Base-by-base conservation (phyloP, 352 stramenopile species). In the Globisporangium lucens region DNA sequence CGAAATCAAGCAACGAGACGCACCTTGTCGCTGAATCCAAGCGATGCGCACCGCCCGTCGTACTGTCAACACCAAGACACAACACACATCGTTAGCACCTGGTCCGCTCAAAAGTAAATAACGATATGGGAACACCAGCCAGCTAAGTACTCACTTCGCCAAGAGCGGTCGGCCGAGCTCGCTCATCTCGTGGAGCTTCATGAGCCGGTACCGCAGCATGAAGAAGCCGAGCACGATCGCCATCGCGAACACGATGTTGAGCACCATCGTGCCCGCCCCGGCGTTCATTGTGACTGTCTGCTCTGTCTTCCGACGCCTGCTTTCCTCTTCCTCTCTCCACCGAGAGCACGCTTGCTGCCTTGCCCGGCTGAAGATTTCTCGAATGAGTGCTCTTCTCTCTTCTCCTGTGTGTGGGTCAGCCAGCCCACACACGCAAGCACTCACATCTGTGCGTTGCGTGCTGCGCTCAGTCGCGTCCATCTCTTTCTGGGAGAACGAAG, bases 101-200 rank as follows among this genome's bases (percentile, higher is more conserved):
- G 53, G 57, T 17, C 13, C 60, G 56, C 20, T 15, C 38, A 24
- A 35, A 24, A 22, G 43, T 51, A 20, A 10, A 51, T 71, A 29
- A 3, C n/a, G n/a, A 27, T 33, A n/a, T 13, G 17, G 6, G 2
- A 59, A 22, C 56, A 4, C n/a, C 56, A 55, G 36, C 49, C n/a
- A 65, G 56, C 24, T 27, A 75, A 73, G 41, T 75, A 91, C 83
- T 51, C 77, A 77, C 53, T 59, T 30, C 1, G 71, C 69, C 15
- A 91, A 75, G 64, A 91, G 65, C 20, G 83, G 83, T 2, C 76
- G 77, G 51, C 75, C 72, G 22, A 91, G 71, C 60, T 89, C 77
- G 64, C 76, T 80, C 65, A 88, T 67, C 38, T 72, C 74, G 52
- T 80, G 79, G 61, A 73, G 61, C 30, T 74, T 77, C 52, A 78